Conservation (phyloP, 2,329 filamentous ascomycete genomes). For the Pestalotiopsis sp. region DNA sequence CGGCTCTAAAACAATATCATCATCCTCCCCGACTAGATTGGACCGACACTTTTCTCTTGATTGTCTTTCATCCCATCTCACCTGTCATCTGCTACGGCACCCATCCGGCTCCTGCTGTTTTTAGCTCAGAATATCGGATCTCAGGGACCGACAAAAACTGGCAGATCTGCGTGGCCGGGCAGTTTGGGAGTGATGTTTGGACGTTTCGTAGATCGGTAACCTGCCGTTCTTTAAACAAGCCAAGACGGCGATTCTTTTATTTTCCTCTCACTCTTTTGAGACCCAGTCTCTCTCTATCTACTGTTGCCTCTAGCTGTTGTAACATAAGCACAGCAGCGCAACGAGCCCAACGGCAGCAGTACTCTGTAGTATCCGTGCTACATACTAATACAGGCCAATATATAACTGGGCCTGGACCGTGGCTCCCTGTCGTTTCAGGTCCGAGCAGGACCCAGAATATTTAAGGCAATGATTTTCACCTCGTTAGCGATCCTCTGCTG, state of each 20-base stretch:
- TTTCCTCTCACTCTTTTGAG: background rate
- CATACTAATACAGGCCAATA: conserved; percentile 18
- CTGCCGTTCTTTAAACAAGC: conserved; percentile 23
- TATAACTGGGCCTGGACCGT: conserved; percentile 19
- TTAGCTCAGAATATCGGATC: background rate
- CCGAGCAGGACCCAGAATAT: conserved; percentile 23
- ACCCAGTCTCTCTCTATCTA: background rate
- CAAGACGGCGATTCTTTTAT: conserved; percentile 16
- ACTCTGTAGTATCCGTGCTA: background rate
- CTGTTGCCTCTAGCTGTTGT: background rate
- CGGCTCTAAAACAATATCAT: no score
- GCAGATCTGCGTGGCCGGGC: conserved; percentile 9
- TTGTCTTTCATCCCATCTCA: no score
- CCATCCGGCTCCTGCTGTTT: background rate
- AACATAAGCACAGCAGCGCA: background rate
- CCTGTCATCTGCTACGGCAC: background rate
- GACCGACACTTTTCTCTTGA: no score
- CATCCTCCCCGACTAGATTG: no score
- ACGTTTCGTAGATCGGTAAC: conserved; percentile 25
- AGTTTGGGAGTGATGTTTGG: conserved; percentile 25
- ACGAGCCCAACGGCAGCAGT: background rate
- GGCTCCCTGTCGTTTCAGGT: conserved; percentile 28
- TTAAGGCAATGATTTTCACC: conserved; percentile 35
- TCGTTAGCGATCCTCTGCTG: conserved; percentile 25
- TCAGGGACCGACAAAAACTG: background rate